Evolutionary conservation across 768 basidiomycete species (phyloP).

Genomic region (Mycena haematopus): DNA sequence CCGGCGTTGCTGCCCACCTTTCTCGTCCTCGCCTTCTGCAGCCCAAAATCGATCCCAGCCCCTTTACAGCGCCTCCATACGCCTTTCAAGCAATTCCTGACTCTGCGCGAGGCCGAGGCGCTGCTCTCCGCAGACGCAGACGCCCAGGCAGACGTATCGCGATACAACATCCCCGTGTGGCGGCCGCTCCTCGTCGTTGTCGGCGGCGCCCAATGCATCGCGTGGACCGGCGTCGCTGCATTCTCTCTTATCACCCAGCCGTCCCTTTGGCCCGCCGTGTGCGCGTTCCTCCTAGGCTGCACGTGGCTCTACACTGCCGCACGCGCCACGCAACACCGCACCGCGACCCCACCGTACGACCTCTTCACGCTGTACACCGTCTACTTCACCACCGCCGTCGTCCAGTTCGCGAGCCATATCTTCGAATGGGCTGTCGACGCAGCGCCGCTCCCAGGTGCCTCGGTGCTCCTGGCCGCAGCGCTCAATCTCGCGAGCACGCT

Average conservation of each 20-base stretch:
- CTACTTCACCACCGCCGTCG: slow-evolving; percentile 49
- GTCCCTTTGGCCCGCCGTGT: slow-evolving; percentile 41
- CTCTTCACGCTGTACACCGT: slow-evolving; percentile 63
- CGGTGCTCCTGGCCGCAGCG: slow-evolving; percentile 35
- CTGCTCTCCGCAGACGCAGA: slow-evolving; percentile 36
- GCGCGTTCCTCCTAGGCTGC: slow-evolving; percentile 52
- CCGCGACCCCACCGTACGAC: slow-evolving; percentile 66
- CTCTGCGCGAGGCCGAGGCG: slow-evolving; percentile 63
- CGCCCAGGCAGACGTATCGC: slow-evolving; percentile 9
- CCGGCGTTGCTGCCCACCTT: slow-evolving; percentile 51
- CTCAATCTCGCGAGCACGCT: slow-evolving; percentile 44
- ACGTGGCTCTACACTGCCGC: slow-evolving; percentile 74
- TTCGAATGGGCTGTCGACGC: slow-evolving; percentile 51
- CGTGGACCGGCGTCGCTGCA: slow-evolving; percentile 65
- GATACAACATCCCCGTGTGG: slow-evolving; percentile 56
- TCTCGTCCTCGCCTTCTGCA: slow-evolving; percentile 51
- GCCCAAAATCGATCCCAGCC: slow-evolving; percentile 38
- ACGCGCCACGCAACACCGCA: slow-evolving; percentile 59
- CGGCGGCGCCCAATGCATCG: slow-evolving; percentile 60
- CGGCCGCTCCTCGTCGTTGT: slow-evolving; percentile 62
- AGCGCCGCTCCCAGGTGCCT: slow-evolving; percentile 45
- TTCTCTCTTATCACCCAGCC: slow-evolving; percentile 51
- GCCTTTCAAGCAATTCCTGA: slow-evolving; percentile 52
- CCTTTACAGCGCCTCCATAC: slow-evolving; percentile 38
- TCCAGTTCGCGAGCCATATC: slow-evolving; percentile 58